phyloP scores from a whole-genome alignment of 257 asterid genomes.

The Scutellaria minor region DNA sequence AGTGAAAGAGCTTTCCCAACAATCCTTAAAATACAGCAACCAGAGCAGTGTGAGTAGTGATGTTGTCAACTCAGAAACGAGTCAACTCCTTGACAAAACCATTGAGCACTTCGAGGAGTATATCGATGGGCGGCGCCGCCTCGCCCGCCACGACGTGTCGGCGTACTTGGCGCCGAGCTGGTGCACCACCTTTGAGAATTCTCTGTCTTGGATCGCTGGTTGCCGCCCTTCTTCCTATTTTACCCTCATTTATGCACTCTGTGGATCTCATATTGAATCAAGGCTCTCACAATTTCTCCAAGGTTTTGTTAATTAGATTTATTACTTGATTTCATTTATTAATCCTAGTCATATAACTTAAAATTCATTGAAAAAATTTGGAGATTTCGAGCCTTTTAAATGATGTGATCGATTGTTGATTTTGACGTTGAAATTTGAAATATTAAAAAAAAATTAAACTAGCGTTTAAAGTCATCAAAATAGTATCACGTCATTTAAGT shows the following conservation, averaged over 20 bases:
- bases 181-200: conserved; percentile 30
- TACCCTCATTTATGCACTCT: conserved; percentile 34
- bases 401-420: no score
- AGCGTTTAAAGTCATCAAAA: no score
- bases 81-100: conserved; percentile 1
- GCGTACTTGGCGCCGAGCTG: conserved; percentile 25
- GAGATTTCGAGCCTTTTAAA: no score
- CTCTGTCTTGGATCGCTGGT: conserved; percentile 34
- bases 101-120: conserved; percentile 22
- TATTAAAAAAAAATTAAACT: no score
- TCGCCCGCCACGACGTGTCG: background rate
- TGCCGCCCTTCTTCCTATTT: conserved; percentile 37
- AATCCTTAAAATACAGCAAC: conserved; percentile 7
- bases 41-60: background rate
- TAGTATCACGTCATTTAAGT: no score
- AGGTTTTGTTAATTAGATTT: conserved; percentile 3
- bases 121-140: conserved; percentile 17
- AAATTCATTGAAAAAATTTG: no score
- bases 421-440: no score
- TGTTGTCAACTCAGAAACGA: background rate
- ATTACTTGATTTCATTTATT: no score
- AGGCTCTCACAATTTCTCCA: conserved; percentile 8
- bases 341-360: no score
- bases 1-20: conserved; percentile 28
- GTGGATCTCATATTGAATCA: conserved; percentile 32